These are phyloP conservation scores for Reutealis trisperma DNA, from an alignment of 345 rosid species.

Conservation along the genomic window DNA sequence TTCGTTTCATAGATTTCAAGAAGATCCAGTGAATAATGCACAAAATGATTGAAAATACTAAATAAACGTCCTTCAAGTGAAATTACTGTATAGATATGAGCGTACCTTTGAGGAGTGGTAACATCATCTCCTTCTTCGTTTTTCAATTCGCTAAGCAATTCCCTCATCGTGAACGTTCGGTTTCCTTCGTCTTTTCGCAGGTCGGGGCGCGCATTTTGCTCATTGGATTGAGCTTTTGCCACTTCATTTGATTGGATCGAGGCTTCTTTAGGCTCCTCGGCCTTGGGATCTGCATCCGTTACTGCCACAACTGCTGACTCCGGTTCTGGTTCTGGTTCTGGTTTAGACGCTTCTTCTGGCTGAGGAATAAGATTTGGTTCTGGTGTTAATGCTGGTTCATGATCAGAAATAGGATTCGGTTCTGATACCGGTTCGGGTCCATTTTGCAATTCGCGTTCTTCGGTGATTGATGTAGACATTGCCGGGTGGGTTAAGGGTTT, in stretches of 20 bases:
- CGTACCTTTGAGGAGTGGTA: conserved; percentile 66
- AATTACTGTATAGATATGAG: neutral
- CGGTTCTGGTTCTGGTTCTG: conserved; percentile 19
- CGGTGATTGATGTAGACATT: conserved; percentile 44
- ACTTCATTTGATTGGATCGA: conserved; percentile 35
- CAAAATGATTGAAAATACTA: neutral
- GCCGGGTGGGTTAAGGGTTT: neutral
- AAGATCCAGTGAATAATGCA: neutral
- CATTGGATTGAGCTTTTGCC: conserved; percentile 26
- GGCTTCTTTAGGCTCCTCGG: conserved; percentile 32
- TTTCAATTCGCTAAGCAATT: conserved; percentile 73
- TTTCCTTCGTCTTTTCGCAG: conserved; percentile 57
- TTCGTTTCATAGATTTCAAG: neutral
- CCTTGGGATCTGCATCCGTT: conserved; percentile 44
- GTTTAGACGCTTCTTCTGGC: conserved; percentile 12
- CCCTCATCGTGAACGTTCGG: conserved; percentile 88
- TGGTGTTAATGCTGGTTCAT: neutral
- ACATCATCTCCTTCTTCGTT: conserved; percentile 62
- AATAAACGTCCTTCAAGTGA: neutral
- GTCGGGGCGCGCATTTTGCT: conserved; percentile 29
- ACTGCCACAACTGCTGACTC: conserved; percentile 12
- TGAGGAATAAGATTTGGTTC: conserved; percentile 20
- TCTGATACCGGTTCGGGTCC: conserved; percentile 34
- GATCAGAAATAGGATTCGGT: conserved; percentile 8
- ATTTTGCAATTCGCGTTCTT: conserved; percentile 48